Conservation (phyloP, 495 filamentous ascomycete genomes). For the Aspergillus sclerotioniger region DNA sequence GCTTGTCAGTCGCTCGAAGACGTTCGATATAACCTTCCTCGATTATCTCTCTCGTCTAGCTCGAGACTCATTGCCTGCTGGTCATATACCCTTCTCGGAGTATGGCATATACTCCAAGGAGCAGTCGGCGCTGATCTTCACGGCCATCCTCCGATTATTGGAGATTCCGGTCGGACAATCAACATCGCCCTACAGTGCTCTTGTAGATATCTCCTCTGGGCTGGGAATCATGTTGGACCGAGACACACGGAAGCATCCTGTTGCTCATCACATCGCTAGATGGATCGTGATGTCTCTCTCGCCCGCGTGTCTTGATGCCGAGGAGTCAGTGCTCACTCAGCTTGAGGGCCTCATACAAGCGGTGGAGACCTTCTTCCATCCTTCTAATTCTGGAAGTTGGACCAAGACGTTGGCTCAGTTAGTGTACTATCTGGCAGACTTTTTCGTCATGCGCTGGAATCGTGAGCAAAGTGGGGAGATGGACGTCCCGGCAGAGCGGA, state of each 20-base stretch:
- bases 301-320: constrained; percentile 73
- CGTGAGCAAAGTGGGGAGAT: constrained; percentile 89
- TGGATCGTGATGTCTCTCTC: constrained; percentile 96
- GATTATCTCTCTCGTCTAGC: constrained; percentile 87
- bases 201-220: constrained; percentile 79
- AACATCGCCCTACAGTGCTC: constrained; percentile 80
- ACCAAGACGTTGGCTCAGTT: constrained; percentile 87
- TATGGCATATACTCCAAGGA: constrained; percentile 90
- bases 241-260: constrained; percentile 88
- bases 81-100: constrained; percentile 77
- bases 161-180: constrained; percentile 98
- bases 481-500: constrained; percentile 75
- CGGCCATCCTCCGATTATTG: constrained; percentile 80
- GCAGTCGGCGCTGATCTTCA: constrained; percentile 91
- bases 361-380: constrained; percentile 98
- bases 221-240: constrained; percentile 82
- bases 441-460: constrained; percentile 98
- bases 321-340: constrained; percentile 75
- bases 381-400: constrained; percentile 92
- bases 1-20: constrained; percentile 82
- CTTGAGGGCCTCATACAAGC: constrained; percentile 94
- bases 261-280: constrained; percentile 87
- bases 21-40: constrained; percentile 81
- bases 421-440: constrained; percentile 89
- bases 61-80: constrained; percentile 71